Percentiles rank a stretch among this genome's conserved stretches.
Conservation (phyloP, 208 protist genomes). For the Trypanosoma grayi region DNA sequence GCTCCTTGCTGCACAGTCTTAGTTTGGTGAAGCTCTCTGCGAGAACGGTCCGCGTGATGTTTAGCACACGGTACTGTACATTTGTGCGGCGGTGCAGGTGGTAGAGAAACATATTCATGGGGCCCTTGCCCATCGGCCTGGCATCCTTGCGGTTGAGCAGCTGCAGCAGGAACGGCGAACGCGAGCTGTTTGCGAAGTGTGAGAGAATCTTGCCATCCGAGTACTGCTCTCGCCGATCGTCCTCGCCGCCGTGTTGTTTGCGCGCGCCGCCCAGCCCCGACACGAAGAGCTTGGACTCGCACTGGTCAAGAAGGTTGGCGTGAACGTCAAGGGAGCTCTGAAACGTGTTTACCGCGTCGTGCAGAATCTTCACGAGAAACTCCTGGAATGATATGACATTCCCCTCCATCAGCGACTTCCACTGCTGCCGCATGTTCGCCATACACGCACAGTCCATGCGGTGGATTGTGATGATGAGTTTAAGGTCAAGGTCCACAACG, state of each 20-base stretch:
- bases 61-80: conserved; percentile 82
- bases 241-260: background rate
- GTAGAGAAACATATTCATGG: conserved; percentile 86
- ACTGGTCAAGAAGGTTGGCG: conserved; percentile 71
- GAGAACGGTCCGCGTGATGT: conserved; percentile 60
- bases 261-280: conserved; percentile 6
- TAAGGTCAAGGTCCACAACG: conserved; percentile 71
- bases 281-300: conserved; percentile 78
- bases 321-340: conserved; percentile 73
- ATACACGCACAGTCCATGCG: conserved; percentile 70
- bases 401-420: conserved; percentile 56
- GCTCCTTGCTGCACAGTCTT: conserved; percentile 65
- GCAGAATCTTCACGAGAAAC: conserved; percentile 81
- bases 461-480: conserved; percentile 82
- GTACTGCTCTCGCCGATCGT: conserved; percentile 18
- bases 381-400: conserved; percentile 79
- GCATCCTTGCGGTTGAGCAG: conserved; percentile 57
- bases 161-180: conserved; percentile 64
- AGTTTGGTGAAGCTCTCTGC: conserved; percentile 75
- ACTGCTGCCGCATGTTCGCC: conserved; percentile 65
- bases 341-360: conserved; percentile 80
- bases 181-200: conserved; percentile 73
- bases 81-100: conserved; percentile 83
- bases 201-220: conserved; percentile 62
- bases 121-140: conserved; percentile 56